A percentile compares a stretch with the other conserved stretches of the same genome.
These are phyloP conservation scores for Scleroderma citrinum DNA, from an alignment of 768 basidiomycete species.

Conservation along the genomic window DNA sequence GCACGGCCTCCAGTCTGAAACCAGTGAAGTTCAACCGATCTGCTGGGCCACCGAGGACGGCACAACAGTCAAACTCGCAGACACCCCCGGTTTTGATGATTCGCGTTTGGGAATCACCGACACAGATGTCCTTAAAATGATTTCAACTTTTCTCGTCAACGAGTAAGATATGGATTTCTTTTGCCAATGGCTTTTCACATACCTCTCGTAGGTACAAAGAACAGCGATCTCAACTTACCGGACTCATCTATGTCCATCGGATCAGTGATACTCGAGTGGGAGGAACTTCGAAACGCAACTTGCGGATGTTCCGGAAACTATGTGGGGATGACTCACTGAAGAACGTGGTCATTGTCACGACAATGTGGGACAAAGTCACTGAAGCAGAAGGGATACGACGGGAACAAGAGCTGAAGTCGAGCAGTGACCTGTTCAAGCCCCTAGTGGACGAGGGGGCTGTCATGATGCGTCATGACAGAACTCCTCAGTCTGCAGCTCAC, in stretches of 20 bases:
- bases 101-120: not conserved
- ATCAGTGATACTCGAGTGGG: slow-evolving; percentile 38
- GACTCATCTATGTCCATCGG: slow-evolving; percentile 42
- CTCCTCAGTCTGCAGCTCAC: not conserved
- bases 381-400: slow-evolving; percentile 23
- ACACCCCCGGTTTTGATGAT: slow-evolving; percentile 2
- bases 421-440: not conserved
- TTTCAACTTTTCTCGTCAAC: not conserved
- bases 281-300: slow-evolving; percentile 35
- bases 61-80: not conserved
- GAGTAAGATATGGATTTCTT: not conserved
- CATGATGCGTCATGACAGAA: not conserved
- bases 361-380: slow-evolving; percentile 37
- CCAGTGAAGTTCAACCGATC: too few species aligned
- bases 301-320: slow-evolving; percentile 38
- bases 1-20: too few species aligned
- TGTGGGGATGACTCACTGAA: slow-evolving; percentile 38
- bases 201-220: not conserved
- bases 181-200: not conserved
- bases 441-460: not conserved
- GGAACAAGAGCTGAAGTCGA: slow-evolving; percentile 28
- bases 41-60: too few species aligned
- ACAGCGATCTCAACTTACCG: slow-evolving; percentile 16
- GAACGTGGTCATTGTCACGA: slow-evolving; percentile 40
- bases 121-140: not conserved